Conservation (phyloP, 352 stramenopile genomes). For the Globisporangium nagaii region DNA sequence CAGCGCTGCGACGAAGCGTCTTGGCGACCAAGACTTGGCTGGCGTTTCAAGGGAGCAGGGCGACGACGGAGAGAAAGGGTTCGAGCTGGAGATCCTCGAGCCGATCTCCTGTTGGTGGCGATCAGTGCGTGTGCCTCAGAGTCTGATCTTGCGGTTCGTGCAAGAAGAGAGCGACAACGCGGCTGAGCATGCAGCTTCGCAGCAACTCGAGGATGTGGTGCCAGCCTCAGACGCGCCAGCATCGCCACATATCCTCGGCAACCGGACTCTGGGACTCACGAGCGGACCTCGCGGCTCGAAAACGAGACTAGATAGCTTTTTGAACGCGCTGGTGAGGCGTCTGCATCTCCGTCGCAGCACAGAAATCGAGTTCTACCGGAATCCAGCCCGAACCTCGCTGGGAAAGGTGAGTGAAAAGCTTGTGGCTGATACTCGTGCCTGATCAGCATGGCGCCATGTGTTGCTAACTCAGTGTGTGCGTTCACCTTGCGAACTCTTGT, state of each 20-base stretch:
- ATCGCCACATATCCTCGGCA: neutral
- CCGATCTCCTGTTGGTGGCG: slow-evolving; percentile 4
- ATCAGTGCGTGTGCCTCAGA: neutral
- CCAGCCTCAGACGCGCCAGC: too few relatives aligned
- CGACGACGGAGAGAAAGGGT: slow-evolving; percentile 7
- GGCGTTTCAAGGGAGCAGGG: slow-evolving; percentile 3
- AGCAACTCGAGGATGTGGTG: too few relatives aligned
- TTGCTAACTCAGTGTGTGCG: neutral
- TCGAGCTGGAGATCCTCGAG: slow-evolving; percentile 12
- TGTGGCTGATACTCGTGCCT: neutral
- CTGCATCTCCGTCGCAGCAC: neutral
- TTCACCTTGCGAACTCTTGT: neutral
- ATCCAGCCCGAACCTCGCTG: slow-evolving; percentile 28
- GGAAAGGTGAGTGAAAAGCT: slow-evolving; percentile 22
- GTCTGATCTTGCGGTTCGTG: neutral
- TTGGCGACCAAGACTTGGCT: too few relatives aligned
- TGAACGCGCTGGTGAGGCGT: neutral
- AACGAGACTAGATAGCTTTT: neutral
- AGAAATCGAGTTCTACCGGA: neutral
- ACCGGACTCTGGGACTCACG: neutral
- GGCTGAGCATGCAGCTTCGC: too few relatives aligned
- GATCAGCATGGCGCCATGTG: too few relatives aligned
- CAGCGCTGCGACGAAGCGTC: too few relatives aligned
- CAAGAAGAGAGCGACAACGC: neutral
- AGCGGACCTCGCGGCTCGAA: neutral